Base-by-base conservation (phyloP, 1,139 yeast genomes). In the Suhomyces maxii region DNA sequence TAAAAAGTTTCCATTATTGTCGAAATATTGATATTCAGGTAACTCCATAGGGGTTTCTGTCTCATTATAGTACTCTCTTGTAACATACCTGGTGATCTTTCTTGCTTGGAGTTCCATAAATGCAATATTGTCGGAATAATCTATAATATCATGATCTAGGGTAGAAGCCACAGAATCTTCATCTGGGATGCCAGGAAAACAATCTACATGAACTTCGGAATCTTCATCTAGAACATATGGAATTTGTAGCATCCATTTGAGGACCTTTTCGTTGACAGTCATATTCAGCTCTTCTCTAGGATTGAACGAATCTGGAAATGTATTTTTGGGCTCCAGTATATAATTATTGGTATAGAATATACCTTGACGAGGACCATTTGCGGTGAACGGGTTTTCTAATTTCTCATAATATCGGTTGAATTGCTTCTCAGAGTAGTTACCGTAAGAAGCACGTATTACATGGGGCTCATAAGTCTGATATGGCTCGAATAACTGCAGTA, bases 231-330 rank as follows among this genome's bases (percentile, higher is more conserved):
- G 60, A 31, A 58, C 65, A 28, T 74, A 62, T 0, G 90, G 90
- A 3, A 84, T 73, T 18, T 70, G 68, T 6, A 67, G 64, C 33
- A 86, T 73, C 95, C 93, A 86, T 7, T 62, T 66, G 37, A 69
- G 68, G 0, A 86, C 86, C 57, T 85, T 85, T 54, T 85, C 91
- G 39, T 63, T 68, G 45, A 73, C 77, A 1, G 79, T 71, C 89
- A 85, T 84, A 58, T 79, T 82, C 9, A 73, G 65, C 1, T 81
- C 80, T 31, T 64, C 64, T 53, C 87, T 69, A 6, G 91, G 89
- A 50, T 83, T 74, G 57, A 84, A 83, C 10, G 28, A 25, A 2
- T 39, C 34, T 4, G 50, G 52, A 32, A 44, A 40, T 11, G 36
- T 11, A 8, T 7, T 13, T 9, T 33, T 7, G 39, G 32, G 39